Base-by-base conservation (phyloP, 2,329 filamentous ascomycete genomes). In the Trichocomaceae sp. region DNA sequence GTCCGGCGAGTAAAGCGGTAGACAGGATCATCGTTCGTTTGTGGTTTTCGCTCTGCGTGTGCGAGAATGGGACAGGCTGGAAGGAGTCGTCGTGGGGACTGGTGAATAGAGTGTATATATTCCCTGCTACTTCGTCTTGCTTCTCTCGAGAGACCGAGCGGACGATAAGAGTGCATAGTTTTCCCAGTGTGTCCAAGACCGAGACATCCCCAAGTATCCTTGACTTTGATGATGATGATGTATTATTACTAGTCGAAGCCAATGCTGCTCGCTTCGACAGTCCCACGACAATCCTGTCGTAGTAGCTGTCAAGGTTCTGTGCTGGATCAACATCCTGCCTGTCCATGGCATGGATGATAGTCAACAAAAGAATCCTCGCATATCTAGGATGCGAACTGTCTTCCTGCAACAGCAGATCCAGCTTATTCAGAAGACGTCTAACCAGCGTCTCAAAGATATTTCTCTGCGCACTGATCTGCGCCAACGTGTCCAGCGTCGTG, bases 381-480 rank as follows among this genome's bases (percentile, higher is more conserved):
- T 86, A 86, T 3, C 70, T 69, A 6, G 75, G 71, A 12, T 78
- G 75, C 3, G 77, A 66, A 22, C 60, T 56, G 20, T 69, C 73
- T 29, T 73, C 69, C 55, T 78, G 74, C 26, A 83, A 73, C 37
- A 84, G 74, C 15, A 79, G 68, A 49, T 80, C 78, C 26, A 86
- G 69, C 61, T 84, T 86, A 70, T 81, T 85, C 65, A 85, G 79
- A 26, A 87, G 69, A 29, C 83, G 75, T 41, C 84, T 72, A 33
- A 85, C 76, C 8, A 87, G 71, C 0, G 83, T 85, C 57, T 84
- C 79, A 58, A 86, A 85, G 12, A 86, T 75, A 37, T 83, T 77
- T 57, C 79, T 77, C 63, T 86, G 83, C 10, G 76, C 74, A 53
- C 81, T 83, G 19, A 87, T 77, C 61, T 84, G 82, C 2, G 84